Base-by-base conservation (phyloP, 2,329 filamentous ascomycete genomes). In the Ambrosiella xylebori region DNA sequence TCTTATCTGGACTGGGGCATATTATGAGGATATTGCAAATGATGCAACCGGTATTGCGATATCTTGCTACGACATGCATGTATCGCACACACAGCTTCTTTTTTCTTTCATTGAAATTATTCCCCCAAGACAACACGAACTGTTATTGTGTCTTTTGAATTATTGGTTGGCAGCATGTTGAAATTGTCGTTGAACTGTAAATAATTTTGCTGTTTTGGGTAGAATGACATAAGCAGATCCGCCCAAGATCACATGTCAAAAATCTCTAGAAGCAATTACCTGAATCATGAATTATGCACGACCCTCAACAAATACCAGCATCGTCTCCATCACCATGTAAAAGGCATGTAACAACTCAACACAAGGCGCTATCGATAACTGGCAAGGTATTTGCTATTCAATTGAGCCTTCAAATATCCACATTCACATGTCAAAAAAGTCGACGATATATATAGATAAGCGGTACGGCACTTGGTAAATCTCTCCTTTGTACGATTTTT, bases 21-120 rank as follows among this genome's bases (percentile, higher is more conserved):
- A 50, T 15, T 50, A 50, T 50, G 45, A 11, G 12, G 36, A 38
- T 54, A 39, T 17, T 40, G 51, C 38, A 15, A 54, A 8, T 54
- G 36, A 37, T 54, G 51, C 51, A 54, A 54, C 50, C 36, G 13
- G 36, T 53, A 27, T 53, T 53, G 27, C 35, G 19, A 53, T 53
- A 53, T 53, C 50, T 11, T 41, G 40, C 11, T 11, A 41, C 27
- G 27, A 27, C 27, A 27, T 2, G 2, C 5, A 5, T 27, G 2
- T 27, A 4, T 27, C 27, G 40, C 40, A 41, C 6, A 41, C 40
- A 41, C 11, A 8, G 40, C 40, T 41, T 41, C 40, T n/a, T 27
- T 27, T 27, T 27, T 27, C 27, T 27, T 27, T 41, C 6, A 41
- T 41, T 41, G 6, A n/a, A n/a, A 27, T 27, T 27, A 3, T 27